Conservation (phyloP, 179 eudicot genomes). For the Drosera spatulata region DNA sequence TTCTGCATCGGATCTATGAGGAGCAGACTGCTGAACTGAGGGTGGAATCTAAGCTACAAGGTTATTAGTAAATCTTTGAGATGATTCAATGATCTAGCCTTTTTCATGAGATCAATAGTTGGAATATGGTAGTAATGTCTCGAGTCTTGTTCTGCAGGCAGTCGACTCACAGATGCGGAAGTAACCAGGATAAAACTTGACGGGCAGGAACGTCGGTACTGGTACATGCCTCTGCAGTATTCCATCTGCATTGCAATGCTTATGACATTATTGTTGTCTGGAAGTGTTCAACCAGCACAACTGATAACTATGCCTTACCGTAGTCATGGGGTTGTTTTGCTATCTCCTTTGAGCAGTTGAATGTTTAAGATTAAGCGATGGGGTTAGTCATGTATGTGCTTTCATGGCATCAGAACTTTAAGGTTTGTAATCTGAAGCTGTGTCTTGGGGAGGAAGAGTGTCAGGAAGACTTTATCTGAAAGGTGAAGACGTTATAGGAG, state of each 20-base stretch:
- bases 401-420: no score
- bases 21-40: slow-evolving; percentile 11
- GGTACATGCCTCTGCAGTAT: slow-evolving; percentile 5
- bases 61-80: not conserved
- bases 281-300: no score
- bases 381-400: no score
- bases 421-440: no score
- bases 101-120: not conserved
- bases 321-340: no score
- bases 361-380: no score
- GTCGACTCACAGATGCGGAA: slow-evolving; percentile 6
- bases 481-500: no score
- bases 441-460: no score
- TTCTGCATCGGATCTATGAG: slow-evolving; percentile 5
- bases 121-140: not conserved
- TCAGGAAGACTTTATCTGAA: no score
- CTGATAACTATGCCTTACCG: no score
- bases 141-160: slow-evolving; percentile 2
- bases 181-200: slow-evolving; percentile 9
- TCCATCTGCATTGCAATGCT: not conserved
- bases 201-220: slow-evolving; percentile 9
- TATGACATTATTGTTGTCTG: no score
- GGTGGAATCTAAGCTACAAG: slow-evolving; percentile 8
- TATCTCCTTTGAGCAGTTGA: no score
- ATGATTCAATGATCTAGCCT: not conserved